phyloP scores from a whole-genome alignment of 257 asterid genomes.

The Lavandula angustifolia region DNA sequence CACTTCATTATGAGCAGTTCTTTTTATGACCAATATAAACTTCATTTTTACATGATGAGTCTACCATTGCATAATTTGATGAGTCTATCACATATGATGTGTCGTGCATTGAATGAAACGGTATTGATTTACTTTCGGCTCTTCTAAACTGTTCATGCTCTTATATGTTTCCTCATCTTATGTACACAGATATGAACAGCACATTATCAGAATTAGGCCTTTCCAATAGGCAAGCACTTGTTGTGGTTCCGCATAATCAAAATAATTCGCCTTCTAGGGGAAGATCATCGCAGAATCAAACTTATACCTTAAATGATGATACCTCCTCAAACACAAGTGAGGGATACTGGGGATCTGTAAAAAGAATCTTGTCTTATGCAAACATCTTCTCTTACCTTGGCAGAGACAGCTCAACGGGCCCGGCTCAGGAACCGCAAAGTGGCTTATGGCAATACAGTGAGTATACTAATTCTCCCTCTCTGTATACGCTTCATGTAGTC shows the following conservation, averaged over 20 bases:
- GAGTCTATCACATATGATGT: background rate
- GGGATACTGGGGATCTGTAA: constrained; percentile 73
- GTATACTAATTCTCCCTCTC: constrained; percentile 27
- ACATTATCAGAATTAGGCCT: constrained; percentile 73
- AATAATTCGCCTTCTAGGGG: constrained; percentile 38
- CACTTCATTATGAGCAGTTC: background rate
- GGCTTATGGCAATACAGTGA: constrained; percentile 62
- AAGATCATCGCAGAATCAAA: constrained; percentile 39
- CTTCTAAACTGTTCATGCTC: constrained; percentile 17
- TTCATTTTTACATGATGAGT: background rate
- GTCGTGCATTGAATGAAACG: background rate
- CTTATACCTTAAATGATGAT: constrained; percentile 36
- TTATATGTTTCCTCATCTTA: constrained; percentile 6
- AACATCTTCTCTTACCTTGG: constrained; percentile 76
- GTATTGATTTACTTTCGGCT: constrained; percentile 15
- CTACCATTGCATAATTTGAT: background rate
- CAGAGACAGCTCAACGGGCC: constrained; percentile 46
- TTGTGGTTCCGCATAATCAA: constrained; percentile 53
- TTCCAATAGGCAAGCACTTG: constrained; percentile 72
- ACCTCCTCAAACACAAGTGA: constrained; percentile 53
- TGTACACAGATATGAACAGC: constrained; percentile 58
- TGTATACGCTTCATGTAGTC: background rate
- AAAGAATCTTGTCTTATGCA: constrained; percentile 63
- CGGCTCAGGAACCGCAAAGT: constrained; percentile 50
- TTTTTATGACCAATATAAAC: constrained; percentile 9